Evolutionary conservation across 352 stramenopile genomes (phyloP).

Genomic region (Thraustochytrium striatum): DNA sequence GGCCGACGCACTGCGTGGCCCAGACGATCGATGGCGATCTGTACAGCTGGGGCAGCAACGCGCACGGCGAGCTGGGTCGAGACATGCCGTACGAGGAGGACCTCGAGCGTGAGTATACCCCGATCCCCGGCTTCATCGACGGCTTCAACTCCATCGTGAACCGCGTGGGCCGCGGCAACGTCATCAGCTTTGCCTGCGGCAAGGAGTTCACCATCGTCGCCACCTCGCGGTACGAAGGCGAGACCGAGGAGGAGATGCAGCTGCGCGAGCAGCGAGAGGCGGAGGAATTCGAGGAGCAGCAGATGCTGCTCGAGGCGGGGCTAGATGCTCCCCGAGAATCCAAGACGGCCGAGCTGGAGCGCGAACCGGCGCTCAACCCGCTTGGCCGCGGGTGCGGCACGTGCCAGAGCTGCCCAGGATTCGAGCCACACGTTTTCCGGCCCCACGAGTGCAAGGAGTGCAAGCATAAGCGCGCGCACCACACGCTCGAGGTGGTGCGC

Average conservation of each 20-base stretch:
- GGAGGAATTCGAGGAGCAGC: background rate
- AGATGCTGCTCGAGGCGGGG: background rate
- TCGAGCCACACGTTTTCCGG: slow-evolving; percentile 19
- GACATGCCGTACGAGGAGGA: slow-evolving; percentile 41
- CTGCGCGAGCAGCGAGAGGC: slow-evolving; percentile 35
- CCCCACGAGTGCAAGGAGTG: slow-evolving; percentile 42
- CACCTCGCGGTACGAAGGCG: slow-evolving; percentile 14
- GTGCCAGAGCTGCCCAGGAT: slow-evolving; percentile 11
- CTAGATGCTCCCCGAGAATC: background rate
- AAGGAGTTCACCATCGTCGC: slow-evolving; percentile 37
- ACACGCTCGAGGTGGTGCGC: too few relatives aligned
- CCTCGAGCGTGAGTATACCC: slow-evolving; percentile 28
- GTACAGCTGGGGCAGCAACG: slow-evolving; percentile 44
- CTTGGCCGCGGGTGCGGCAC: background rate
- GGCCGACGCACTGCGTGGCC: slow-evolving; percentile 63
- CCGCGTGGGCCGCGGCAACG: slow-evolving; percentile 33
- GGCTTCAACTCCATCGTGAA: slow-evolving; percentile 42
- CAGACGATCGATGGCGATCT: slow-evolving; percentile 61
- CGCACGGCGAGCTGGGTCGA: slow-evolving; percentile 30
- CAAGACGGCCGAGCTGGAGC: too few relatives aligned
- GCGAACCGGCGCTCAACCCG: too few relatives aligned
- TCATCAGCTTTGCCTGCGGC: slow-evolving; percentile 24
- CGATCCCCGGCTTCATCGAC: slow-evolving; percentile 23
- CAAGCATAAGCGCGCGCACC: background rate
- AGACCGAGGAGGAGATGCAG: slow-evolving; percentile 30